A percentile compares a stretch with the other conserved stretches of the same genome.
These are phyloP conservation scores for Neocucurbitaria cava DNA, from an alignment of 2,329 filamentous ascomycete genomes.

Conservation along the genomic window DNA sequence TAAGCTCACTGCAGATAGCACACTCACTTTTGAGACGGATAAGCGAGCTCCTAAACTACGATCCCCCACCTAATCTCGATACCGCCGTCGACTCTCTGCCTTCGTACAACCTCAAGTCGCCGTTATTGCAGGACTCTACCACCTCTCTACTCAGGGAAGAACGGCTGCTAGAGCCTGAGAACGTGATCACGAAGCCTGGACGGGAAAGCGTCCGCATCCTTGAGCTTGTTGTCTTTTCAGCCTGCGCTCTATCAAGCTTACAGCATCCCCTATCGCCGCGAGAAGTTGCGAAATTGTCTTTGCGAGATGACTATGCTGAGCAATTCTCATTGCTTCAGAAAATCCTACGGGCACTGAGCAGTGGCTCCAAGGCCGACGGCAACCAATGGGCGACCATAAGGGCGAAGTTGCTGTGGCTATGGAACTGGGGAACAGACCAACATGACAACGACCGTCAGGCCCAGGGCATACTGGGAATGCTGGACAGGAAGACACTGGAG, in stretches of 20 bases:
- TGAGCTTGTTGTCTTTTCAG: constrained; percentile 65
- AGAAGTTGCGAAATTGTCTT: constrained; percentile 64
- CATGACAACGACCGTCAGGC: constrained; percentile 48
- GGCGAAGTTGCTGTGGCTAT: constrained; percentile 74
- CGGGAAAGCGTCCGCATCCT: constrained; percentile 64
- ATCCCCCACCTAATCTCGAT: constrained; percentile 59
- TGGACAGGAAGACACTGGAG: constrained; percentile 70
- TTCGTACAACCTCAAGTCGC: constrained; percentile 47
- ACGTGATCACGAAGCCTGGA: constrained; percentile 69
- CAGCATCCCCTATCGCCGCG: constrained; percentile 51
- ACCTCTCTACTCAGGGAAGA: constrained; percentile 50
- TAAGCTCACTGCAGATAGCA: constrained; percentile 65
- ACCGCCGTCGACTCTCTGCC: constrained; percentile 53
- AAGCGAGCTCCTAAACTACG: constrained; percentile 65
- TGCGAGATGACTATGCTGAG: constrained; percentile 69
- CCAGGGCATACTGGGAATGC: constrained; percentile 62
- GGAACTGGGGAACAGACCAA: constrained; percentile 69
- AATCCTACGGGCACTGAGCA: constrained; percentile 63
- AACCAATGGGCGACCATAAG: constrained; percentile 59
- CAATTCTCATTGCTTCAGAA: constrained; percentile 67
- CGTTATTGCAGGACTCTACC: constrained; percentile 40
- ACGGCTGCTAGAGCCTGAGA: constrained; percentile 63
- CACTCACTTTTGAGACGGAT: constrained; percentile 68
- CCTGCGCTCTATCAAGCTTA: constrained; percentile 53
- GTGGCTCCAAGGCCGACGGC: constrained; percentile 66